Base-by-base conservation (phyloP, 2,329 filamentous ascomycete genomes). In the Colletotrichum sp. region DNA sequence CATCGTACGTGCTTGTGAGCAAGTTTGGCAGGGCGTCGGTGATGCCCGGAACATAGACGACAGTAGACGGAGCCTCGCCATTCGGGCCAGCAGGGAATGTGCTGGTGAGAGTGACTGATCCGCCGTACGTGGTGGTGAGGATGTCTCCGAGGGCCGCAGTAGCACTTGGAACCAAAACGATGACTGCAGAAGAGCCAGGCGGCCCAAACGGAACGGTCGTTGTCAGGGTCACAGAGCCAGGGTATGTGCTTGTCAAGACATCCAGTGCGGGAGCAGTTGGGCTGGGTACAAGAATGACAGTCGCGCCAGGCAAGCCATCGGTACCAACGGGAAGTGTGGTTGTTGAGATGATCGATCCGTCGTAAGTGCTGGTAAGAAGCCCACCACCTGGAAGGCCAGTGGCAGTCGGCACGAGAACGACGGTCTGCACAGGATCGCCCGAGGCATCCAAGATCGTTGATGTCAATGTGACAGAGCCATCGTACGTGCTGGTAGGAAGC, bases 161-260 rank as follows among this genome's bases (percentile, higher is more conserved):
- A 6, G 48, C 16, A 9, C 70, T 70, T 18, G 66, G 69, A 7
- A 71, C 61, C 10, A 71, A 18, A 5, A 71, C 30, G 6, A 71
- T 43, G 7, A 58, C 32, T 18, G 24, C 69, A 15, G 48, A 38
- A n/a, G 52, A 30, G 16, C 69, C 69, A 16, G 69, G 66, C 5
- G 69, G 61, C 8, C 69, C 69, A 15, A 71, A 18, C 3, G 66
- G 34, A 21, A 71, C 18, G 10, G 61, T 71, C 3, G 67, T 58
- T 2, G 66, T 74, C n/a, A 38, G 13, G 5, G 48, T 71, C 12
- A 70, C 48, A 8, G 66, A 71, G 6, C 71, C 71, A 6, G 21
- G 48, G 21, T 71, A 74, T 3, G 71, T 66, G 36, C 71, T 74
- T 21, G 71, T 74, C 6, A 74, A 10, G n/a, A 71, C 34, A 18